Evolutionary conservation across 345 rosid species (phyloP), one percentile per base, ranked within the genome.

Genomic region (Eutrema heterophyllum): DNA sequence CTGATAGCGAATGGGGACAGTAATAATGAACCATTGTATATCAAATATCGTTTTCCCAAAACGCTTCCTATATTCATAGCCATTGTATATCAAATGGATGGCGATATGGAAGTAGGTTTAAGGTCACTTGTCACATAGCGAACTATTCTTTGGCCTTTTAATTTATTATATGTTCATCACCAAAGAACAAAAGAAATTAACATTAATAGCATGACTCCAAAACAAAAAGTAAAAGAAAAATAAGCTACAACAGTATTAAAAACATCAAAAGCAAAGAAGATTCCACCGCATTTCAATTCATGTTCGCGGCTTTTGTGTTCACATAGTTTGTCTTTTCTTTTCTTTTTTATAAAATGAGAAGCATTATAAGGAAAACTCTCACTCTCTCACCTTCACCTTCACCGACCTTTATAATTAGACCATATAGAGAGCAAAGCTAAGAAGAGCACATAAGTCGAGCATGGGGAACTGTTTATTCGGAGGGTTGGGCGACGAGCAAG

Each of bases 391-490:
- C 44, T 24, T 29, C 67, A 48, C 11, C 58, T 24, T 29, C 67
- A 48, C 11, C 58, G 43, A 41, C 45, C 61, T 62, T 72, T 62
- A 40, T 30, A n/a, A 53, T 72, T 24, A 45, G 12, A 45, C 11
- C 15, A 70, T 33, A 48, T 46, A 16, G 58, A 48, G 40, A 60
- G 65, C 51, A 58, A 57, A 9, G 59, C 60, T 41, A 5, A 30
- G 67, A 27, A 71, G 53, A 7, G 4, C 11, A 67, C 30, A 26
- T n/a, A 63, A 49, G 59, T 11, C 4, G 16, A 61, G 61, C 67
- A 89, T 93, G 98, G 94, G 96, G 9, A 91, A 91, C 74, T 91
- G 98, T 79, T 68, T 93, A 46, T 82, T 91, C 49, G 96, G 94
- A 78, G 96, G 87, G 58, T 65, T 82, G 5, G 90, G 89, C 44